Evolutionary conservation across 169 alveolate species (phyloP).

Genomic region (Miamiensis avidus): DNA sequence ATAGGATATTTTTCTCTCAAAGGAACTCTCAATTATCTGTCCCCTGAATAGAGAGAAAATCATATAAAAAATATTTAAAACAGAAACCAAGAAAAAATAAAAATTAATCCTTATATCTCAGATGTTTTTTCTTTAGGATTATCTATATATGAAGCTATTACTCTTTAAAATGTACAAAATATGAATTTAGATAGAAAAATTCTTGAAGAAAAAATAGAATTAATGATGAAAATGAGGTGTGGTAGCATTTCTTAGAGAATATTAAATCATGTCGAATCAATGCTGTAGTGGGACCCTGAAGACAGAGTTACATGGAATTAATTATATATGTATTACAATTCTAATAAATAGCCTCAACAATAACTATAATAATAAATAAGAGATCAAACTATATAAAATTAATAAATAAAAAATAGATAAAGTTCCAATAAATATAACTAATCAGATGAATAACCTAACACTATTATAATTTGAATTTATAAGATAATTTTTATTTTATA

Average conservation of each 20-base stretch:
- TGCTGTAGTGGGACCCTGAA: background rate
- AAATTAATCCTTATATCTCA: background rate
- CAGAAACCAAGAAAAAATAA: background rate
- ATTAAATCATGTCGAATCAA: background rate
- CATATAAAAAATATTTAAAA: too few relatives aligned
- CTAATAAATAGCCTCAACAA: too few relatives aligned
- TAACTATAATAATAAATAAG: too few relatives aligned
- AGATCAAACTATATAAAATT: too few relatives aligned
- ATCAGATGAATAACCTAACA: too few relatives aligned
- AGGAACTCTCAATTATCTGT: background rate
- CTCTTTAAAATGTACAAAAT: background rate
- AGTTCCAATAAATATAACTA: too few relatives aligned
- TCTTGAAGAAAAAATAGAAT: background rate
- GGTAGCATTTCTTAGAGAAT: background rate
- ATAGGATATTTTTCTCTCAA: background rate
- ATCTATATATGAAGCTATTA: background rate
- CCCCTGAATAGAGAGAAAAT: background rate
- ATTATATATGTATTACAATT: too few relatives aligned
- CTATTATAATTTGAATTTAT: too few relatives aligned
- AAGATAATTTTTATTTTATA: too few relatives aligned
- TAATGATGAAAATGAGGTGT: background rate
- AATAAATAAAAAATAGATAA: too few relatives aligned
- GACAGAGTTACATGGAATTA: background rate
- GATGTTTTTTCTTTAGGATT: background rate
- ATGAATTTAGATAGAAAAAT: background rate